phyloP scores from a whole-genome alignment of 1,139 yeast genomes.

The Suhomyces taliae region DNA sequence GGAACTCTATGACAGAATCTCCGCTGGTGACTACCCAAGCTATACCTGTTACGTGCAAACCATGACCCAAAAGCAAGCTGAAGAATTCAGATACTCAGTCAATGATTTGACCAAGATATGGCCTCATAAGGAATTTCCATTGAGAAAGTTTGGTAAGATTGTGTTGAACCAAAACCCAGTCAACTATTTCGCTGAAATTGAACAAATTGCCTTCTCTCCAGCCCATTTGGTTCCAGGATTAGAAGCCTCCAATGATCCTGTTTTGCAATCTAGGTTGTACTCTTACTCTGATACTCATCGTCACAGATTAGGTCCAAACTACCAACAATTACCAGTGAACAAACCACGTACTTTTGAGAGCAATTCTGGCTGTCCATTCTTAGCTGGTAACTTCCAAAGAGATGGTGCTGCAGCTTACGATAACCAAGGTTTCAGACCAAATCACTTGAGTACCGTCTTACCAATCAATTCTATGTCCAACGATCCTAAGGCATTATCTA shows the following conservation, averaged over 20 bases:
- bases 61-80: constrained; percentile 66
- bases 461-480: constrained; percentile 23
- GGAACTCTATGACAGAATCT: constrained; percentile 63
- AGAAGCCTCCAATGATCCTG: constrained; percentile 62
- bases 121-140: constrained; percentile 59
- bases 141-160: constrained; percentile 57
- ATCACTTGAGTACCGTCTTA: constrained; percentile 26
- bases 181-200: constrained; percentile 59
- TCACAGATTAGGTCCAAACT: constrained; percentile 47
- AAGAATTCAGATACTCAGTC: constrained; percentile 60
- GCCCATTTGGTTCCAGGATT: constrained; percentile 60
- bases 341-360: constrained; percentile 17
- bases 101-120: constrained; percentile 68
- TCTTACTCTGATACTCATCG: constrained; percentile 64
- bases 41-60: constrained; percentile 69
- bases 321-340: constrained; percentile 33
- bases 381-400: constrained; percentile 42
- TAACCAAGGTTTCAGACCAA: constrained; percentile 29
- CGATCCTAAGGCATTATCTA: constrained; percentile 15
- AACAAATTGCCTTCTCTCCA: constrained; percentile 62
- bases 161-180: constrained; percentile 56
- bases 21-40: constrained; percentile 57
- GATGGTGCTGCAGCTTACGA: constrained; percentile 31
- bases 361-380: constrained; percentile 29
- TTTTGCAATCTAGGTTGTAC: constrained; percentile 56